phyloP scores from a whole-genome alignment of 1,284 basidiomycete genomes.

The Rhizoctonia solani region DNA sequence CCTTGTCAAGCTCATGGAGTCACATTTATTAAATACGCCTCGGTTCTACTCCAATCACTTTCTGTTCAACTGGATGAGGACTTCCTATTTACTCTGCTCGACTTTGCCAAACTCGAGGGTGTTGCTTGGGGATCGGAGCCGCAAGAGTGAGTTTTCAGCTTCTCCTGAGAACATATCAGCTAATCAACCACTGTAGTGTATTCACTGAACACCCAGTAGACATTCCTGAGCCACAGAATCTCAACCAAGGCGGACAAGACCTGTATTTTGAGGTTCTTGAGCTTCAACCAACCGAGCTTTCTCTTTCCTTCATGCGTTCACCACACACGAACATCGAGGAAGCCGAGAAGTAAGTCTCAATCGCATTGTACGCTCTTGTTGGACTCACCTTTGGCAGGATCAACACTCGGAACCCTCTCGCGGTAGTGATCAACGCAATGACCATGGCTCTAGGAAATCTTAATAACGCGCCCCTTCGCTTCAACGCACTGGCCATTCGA shows the following conservation, averaged over 20 bases:
- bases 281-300: constrained; percentile 90
- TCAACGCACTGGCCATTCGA: constrained; percentile 94
- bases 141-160: constrained; percentile 60
- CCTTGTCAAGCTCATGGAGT: constrained; percentile 73
- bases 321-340: constrained; percentile 92
- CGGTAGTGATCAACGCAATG: constrained; percentile 91
- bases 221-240: constrained; percentile 77
- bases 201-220: constrained; percentile 76
- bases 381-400: constrained; percentile 52
- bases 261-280: constrained; percentile 98
- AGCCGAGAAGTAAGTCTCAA: constrained; percentile 62
- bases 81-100: constrained; percentile 89
- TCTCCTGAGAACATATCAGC: neutral
- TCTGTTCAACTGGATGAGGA: constrained; percentile 98
- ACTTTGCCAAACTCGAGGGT: constrained; percentile 91
- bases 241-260: constrained; percentile 66
- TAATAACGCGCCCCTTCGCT: constrained; percentile 93
- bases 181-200: constrained; percentile 54
- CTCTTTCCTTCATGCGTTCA: constrained; percentile 96
- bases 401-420: constrained; percentile 88
- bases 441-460: constrained; percentile 98
- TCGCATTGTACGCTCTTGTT: neutral
- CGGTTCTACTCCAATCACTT: constrained; percentile 90
- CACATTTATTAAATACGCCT: constrained; percentile 95
- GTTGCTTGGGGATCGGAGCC: constrained; percentile 80